Evolutionary conservation across 2,329 filamentous ascomycete species (phyloP).

Genomic region (Xylariomycetidae sp.): DNA sequence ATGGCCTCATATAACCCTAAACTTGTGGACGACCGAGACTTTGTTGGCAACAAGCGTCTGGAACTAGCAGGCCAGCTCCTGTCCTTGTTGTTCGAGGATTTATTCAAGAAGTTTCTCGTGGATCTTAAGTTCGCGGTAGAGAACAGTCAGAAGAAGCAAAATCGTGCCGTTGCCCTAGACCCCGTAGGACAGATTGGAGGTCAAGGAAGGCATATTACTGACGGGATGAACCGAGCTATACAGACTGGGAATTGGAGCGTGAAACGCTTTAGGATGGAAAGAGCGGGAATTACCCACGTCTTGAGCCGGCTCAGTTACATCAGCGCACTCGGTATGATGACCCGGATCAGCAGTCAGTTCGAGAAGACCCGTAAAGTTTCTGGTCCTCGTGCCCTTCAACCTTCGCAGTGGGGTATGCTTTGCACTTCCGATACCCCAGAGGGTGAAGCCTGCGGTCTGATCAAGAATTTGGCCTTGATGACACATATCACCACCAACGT

Average conservation of each 20-base stretch:
- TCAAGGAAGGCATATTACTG: slow-evolving; percentile 81
- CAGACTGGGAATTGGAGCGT: slow-evolving; percentile 97
- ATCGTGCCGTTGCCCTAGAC: slow-evolving; percentile 83
- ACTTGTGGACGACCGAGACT: slow-evolving; percentile 92
- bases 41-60: slow-evolving; percentile 94
- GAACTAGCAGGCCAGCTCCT: slow-evolving; percentile 93
- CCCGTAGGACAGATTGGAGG: slow-evolving; percentile 79
- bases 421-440: slow-evolving; percentile 97
- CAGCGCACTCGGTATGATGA: slow-evolving; percentile 98
- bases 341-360: slow-evolving; percentile 94
- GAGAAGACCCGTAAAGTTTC: slow-evolving; percentile 97
- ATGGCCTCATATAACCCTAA: slow-evolving; percentile 90
- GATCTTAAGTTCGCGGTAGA: slow-evolving; percentile 92
- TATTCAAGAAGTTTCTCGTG: slow-evolving; percentile 92
- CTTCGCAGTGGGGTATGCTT: slow-evolving; percentile 97
- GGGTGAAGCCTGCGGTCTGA: slow-evolving; percentile 95
- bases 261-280: slow-evolving; percentile 98
- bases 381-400: slow-evolving; percentile 90
- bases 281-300: slow-evolving; percentile 94
- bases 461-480: slow-evolving; percentile 98
- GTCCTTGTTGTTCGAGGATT: slow-evolving; percentile 89
- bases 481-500: slow-evolving; percentile 98
- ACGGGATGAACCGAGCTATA: slow-evolving; percentile 92
- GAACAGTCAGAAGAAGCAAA: slow-evolving; percentile 91
- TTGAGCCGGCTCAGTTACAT: slow-evolving; percentile 95